Evolutionary conservation across 108 stramenopile genomes (phyloP), one percentile per base, ranked within the genome.

Genomic region (Schizochytrium sp.): DNA sequence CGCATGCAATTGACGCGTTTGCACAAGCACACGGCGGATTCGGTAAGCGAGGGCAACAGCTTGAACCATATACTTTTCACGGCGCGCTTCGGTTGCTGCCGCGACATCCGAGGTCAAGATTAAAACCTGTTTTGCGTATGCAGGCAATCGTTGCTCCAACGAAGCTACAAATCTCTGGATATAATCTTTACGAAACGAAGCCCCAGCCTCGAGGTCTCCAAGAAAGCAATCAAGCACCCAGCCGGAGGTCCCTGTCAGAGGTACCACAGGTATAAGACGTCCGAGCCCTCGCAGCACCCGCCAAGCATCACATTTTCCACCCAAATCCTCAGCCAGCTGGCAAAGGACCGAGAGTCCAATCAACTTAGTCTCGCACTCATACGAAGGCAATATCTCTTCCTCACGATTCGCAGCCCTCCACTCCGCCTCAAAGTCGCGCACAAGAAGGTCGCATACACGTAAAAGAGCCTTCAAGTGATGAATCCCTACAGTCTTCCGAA

Each of bases 381-480:
- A 83, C 10, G 50, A 55, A 53, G 76, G 76, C 28, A 83, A 83
- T 3, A n/a, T 55, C 47, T 83, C 76, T 10, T 49, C 53, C 76
- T 83, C 76, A n/a, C 53, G 76, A 53, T 53, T 83, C 10, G 76
- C 76, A n/a, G 76, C 76, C 47, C 50, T 5, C 76, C 76, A 83
- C 76, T 83, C 76, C 5, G 76, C 76, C n/a, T 83, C 76, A 28
- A 83, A 28, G 76, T 83, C 76, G 15, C 40, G 49, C 0, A 83
- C 53, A 38, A 55, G 50, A 38, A 83, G 76, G 0, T 55, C 28
- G 50, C 47, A 13, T 38, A n/a, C 50, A 38, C 53, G 50, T 2
- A 55, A 53, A 47, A 83, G 47, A 13, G 50, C 76, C 5, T n/a
- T 53, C 59, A 60, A 28, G 28, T 28, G 28, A 28, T 28, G 28